Percentiles rank a stretch among this genome's conserved stretches.
phyloP scores from a whole-genome alignment of 768 basidiomycete genomes.

The Boletus rex-veris region DNA sequence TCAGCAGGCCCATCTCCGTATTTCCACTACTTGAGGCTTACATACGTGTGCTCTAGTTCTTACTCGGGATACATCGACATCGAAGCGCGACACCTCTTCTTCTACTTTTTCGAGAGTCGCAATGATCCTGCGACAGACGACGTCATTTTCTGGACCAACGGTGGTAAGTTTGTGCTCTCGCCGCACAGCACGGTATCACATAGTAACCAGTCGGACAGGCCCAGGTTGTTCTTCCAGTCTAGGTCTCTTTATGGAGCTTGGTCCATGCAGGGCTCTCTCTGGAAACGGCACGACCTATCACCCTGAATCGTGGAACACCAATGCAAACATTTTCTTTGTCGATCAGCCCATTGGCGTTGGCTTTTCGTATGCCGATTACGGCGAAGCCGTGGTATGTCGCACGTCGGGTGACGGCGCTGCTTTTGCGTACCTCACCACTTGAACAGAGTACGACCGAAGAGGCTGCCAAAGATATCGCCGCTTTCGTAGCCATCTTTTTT shows the following conservation, averaged over 20 bases:
- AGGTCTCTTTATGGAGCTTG: slow-evolving; percentile 71
- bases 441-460: slow-evolving; percentile 58
- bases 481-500: slow-evolving; percentile 70
- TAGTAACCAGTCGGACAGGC: slow-evolving; percentile 13
- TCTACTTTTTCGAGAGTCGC: slow-evolving; percentile 75
- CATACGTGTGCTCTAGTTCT: slow-evolving; percentile 31
- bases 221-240: slow-evolving; percentile 57
- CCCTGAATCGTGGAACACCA: slow-evolving; percentile 63
- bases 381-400: slow-evolving; percentile 36
- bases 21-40: background rate
- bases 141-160: slow-evolving; percentile 58
- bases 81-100: slow-evolving; percentile 61
- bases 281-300: slow-evolving; percentile 50
- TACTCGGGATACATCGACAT: slow-evolving; percentile 71
- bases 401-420: background rate
- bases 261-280: slow-evolving; percentile 64
- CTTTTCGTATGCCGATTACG: slow-evolving; percentile 45
- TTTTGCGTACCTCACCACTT: background rate
- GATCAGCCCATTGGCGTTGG: slow-evolving; percentile 47
- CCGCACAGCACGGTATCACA: background rate
- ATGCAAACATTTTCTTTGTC: slow-evolving; percentile 50
- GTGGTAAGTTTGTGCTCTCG: slow-evolving; percentile 41
- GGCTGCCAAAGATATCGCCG: slow-evolving; percentile 66
- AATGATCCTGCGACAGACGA: slow-evolving; percentile 53
- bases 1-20: slow-evolving; percentile 11